Base-by-base conservation (phyloP, 495 filamentous ascomycete genomes). In the Aspergillus haitiensis region DNA sequence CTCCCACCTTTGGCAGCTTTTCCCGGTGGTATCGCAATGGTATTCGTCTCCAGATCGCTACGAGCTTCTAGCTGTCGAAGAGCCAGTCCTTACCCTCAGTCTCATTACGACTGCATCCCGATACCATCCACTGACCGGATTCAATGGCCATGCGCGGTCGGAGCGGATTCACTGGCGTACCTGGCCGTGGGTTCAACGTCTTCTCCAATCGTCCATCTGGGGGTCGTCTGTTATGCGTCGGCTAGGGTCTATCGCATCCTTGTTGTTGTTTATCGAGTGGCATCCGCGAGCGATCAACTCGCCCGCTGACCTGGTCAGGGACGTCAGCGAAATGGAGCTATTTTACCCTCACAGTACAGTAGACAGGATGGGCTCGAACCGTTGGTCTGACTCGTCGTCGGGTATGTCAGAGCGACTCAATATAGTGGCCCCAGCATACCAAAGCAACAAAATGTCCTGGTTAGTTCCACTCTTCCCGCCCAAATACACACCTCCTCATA, bases 381-480 rank as follows among this genome's bases (percentile, higher is more conserved):
- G 49, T 11, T 13, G 27, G 31, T 16, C 49, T 7, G 49, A 52
- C 49, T 8, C 49, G 49, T 5, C 42, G n/a, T 46, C 49, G 49
- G 37, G 49, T 52, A 52, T 52, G 7, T 13, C 49, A 15, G 49
- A 52, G 31, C 4, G 49, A 16, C 31, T 52, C 31, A 52, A 52
- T 52, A 35, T 52, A 15, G 49, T 52, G 31, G 49, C 49, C 12
- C 31, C 49, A 16, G 49, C 49, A 36, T 52, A 52, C 16, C 7
- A 33, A 36, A 52, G 49, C 18, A 52, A 52, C 16, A 52, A 36
- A 13, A 52, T 52, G 49, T 52, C 49, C 3, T 52, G 49, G 49
- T 52, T 1, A 34, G 49, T 52, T 15, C 27, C 6, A 27, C 15
- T 39, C 7, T 39, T 39, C 36, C 36, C 36, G 36, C 36, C 36